phyloP scores from a whole-genome alignment of 345 rosid genomes.

The Zanthoxylum bungeanum region DNA sequence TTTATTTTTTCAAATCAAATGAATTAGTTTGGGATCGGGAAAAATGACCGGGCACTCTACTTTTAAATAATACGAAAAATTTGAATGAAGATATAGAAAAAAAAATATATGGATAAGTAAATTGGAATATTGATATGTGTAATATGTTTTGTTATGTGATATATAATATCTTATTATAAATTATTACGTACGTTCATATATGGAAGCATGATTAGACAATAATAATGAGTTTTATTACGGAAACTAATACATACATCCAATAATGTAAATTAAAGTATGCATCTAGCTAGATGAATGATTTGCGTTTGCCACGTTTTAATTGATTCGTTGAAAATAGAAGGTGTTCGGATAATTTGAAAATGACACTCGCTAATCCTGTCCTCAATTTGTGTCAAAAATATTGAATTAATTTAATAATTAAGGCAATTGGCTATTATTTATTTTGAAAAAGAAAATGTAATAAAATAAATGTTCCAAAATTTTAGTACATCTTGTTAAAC shows the following conservation, averaged over 20 bases:
- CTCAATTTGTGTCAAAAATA: background rate
- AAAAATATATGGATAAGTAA: background rate
- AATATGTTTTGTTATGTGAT: too few relatives aligned
- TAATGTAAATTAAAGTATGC: conserved; percentile 15
- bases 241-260: conserved; percentile 3
- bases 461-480: too few relatives aligned
- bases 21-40: too few relatives aligned
- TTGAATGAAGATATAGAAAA: too few relatives aligned
- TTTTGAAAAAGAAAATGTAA: too few relatives aligned
- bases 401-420: background rate
- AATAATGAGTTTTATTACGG: background rate
- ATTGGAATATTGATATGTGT: background rate
- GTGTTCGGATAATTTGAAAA: background rate
- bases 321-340: background rate
- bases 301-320: background rate
- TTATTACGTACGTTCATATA: background rate
- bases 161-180: too few relatives aligned
- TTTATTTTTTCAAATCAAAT: too few relatives aligned
- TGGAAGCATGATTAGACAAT: background rate
- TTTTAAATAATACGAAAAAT: too few relatives aligned
- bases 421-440: background rate
- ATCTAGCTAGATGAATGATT: background rate
- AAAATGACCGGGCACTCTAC: too few relatives aligned
- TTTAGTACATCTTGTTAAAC: too few relatives aligned
- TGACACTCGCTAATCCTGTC: background rate